Conservation (phyloP, 306 rosid genomes). For the Casuarina cunninghamiana region DNA sequence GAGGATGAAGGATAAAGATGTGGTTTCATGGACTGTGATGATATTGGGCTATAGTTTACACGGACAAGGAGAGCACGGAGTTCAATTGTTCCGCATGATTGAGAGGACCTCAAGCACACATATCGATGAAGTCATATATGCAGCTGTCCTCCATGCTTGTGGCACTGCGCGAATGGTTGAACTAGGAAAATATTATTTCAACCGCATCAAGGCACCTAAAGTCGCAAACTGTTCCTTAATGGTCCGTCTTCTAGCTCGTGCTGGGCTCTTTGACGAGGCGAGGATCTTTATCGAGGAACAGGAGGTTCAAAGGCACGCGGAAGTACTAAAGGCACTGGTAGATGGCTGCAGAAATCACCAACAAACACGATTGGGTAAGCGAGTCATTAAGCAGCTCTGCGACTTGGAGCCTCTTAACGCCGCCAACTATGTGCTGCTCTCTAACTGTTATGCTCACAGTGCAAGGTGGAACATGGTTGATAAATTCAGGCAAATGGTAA, state of each 20-base stretch:
- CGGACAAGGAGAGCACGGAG: slow-evolving; percentile 58
- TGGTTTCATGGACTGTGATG: slow-evolving; percentile 65
- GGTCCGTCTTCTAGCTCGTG: slow-evolving; percentile 58
- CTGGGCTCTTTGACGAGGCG: slow-evolving; percentile 50
- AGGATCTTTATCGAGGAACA: slow-evolving; percentile 37
- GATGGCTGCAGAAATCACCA: slow-evolving; percentile 67
- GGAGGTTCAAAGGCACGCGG: slow-evolving; percentile 38
- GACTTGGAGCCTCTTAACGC: slow-evolving; percentile 67
- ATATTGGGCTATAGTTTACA: slow-evolving; percentile 63
- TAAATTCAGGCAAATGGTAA: slow-evolving; percentile 35
- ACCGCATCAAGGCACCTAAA: slow-evolving; percentile 45
- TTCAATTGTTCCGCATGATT: slow-evolving; percentile 46
- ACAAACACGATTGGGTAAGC: slow-evolving; percentile 40
- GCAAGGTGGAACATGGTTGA: slow-evolving; percentile 48
- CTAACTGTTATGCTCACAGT: slow-evolving; percentile 57
- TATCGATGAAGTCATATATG: slow-evolving; percentile 46
- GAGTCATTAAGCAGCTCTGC: slow-evolving; percentile 54
- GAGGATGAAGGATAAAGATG: slow-evolving; percentile 43
- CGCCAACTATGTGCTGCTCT: slow-evolving; percentile 56
- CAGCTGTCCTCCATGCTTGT: slow-evolving; percentile 70
- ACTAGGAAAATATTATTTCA: slow-evolving; percentile 54
- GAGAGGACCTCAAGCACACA: slow-evolving; percentile 30
- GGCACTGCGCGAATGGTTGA: slow-evolving; percentile 49
- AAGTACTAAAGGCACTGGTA: slow-evolving; percentile 50
- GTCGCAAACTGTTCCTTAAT: slow-evolving; percentile 36